Percentiles rank a stretch among this genome's conserved stretches.
Conservation (phyloP, 2,329 filamentous ascomycete species). For the Neofusicoccum kwambonambiense region DNA sequence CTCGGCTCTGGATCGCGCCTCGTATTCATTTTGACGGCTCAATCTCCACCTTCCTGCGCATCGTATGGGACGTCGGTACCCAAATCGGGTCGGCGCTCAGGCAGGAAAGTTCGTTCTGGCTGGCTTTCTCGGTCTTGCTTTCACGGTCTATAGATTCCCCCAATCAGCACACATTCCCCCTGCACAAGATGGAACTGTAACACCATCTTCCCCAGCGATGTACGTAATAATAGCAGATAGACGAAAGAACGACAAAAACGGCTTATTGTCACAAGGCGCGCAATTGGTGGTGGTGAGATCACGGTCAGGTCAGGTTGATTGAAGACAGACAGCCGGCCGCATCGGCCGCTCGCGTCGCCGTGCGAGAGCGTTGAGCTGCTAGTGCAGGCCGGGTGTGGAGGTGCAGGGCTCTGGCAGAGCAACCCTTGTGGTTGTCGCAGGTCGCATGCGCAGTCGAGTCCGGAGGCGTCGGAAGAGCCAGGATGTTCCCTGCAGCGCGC, state of each 20-base stretch:
- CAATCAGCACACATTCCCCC: neutral
- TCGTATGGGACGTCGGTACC: neutral
- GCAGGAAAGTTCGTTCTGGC: neutral
- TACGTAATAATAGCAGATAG: neutral
- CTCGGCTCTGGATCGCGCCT: neutral
- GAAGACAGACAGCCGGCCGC: neutral
- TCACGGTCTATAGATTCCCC: neutral
- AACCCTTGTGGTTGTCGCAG: neutral
- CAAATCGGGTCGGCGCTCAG: neutral
- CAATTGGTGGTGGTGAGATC: neutral
- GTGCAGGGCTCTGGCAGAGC: neutral
- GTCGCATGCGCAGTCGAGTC: neutral
- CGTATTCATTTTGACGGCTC: neutral
- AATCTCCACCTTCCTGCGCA: neutral
- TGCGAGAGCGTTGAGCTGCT: constrained; percentile 7
- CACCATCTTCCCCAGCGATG: neutral
- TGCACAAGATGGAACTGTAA: neutral
- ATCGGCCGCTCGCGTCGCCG: neutral
- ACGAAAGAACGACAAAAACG: constrained; percentile 1
- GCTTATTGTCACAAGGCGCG: neutral
- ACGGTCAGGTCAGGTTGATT: neutral
- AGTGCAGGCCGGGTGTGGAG: neutral
- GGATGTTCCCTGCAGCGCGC: neutral
- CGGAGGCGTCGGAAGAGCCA: constrained; percentile 11
- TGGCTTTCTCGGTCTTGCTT: neutral